Evolutionary conservation across 345 rosid species (phyloP), one percentile per base, ranked within the genome.

Genomic region (Acer campestre): DNA sequence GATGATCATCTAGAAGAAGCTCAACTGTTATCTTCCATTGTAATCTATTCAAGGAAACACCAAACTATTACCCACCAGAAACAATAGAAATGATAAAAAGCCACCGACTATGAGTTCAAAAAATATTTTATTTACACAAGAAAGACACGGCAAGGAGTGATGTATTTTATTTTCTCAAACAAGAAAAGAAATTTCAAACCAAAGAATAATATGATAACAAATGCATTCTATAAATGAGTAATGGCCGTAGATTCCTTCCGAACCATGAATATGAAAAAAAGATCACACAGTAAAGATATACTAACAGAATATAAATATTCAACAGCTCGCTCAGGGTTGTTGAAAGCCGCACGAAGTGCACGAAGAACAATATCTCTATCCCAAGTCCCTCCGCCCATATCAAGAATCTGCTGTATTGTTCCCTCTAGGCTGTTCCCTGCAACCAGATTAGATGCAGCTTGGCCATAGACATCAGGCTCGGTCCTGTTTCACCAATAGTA

Each of bases 381-480:
- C 98, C 98, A 94, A 13, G 84, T 85, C 70, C 98, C 98, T 74
- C 98, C 98, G 69, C 98, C 99, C 93, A 96, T 91, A 79, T 94
- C 98, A 83, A 96, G 87, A 84, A 96, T 96, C 79, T 96, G 93
- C 84, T 94, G 97, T 77, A 96, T 83, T 63, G 91, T 68, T 76
- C 90, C 94, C 81, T 96, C 94, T 73, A 96, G 82, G 78, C 88
- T 89, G 75, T 55, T 92, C 77, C 97, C 99, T 13, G 95, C 97
- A 46, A 95, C 97, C 70, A 96, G 84, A 83, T 82, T 94, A 9
- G 98, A 92, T 75, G 99, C 97, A 56, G 97, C 98, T 81, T 88
- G 91, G 75, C 91, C 97, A 76, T 89, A 89, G 42, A 84, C 86
- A 87, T 85, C 87, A 72, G 84, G 59, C 35, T 84, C 91, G 61